Evolutionary conservation across 2,329 filamentous ascomycete genomes (phyloP).

Genomic region (Lachnellula suecica): DNA sequence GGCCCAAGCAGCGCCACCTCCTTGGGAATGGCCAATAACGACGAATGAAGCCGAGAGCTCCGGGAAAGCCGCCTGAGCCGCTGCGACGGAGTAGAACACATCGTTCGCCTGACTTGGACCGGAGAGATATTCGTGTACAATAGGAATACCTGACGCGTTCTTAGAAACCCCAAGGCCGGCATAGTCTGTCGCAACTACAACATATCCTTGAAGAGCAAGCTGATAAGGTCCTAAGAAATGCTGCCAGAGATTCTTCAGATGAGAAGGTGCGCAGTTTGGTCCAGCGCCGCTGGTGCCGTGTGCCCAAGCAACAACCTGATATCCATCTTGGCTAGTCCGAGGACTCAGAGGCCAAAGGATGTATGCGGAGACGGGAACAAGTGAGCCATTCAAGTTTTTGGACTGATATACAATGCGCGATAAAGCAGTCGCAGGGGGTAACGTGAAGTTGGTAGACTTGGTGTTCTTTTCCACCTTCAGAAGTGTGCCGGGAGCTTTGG

Average conservation of each 20-base stretch:
- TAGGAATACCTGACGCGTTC: slow-evolving; percentile 33
- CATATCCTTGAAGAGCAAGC: slow-evolving; percentile 42
- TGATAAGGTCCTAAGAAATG: slow-evolving; percentile 39
- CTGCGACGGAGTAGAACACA: slow-evolving; percentile 40
- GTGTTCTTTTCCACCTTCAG: not conserved
- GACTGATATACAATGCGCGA: slow-evolving; percentile 4
- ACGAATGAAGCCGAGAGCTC: slow-evolving; percentile 39
- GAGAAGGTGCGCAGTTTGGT: slow-evolving; percentile 39
- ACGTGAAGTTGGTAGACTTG: not conserved
- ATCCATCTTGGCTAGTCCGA: not conserved
- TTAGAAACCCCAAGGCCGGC: slow-evolving; percentile 42
- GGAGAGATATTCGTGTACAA: slow-evolving; percentile 42
- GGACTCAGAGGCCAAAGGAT: slow-evolving; percentile 3
- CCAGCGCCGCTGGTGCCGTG: slow-evolving; percentile 45
- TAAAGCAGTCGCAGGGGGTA: slow-evolving; percentile 1
- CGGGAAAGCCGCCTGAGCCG: slow-evolving; percentile 42
- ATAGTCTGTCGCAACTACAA: slow-evolving; percentile 45
- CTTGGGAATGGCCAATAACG: slow-evolving; percentile 46
- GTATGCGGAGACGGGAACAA: not conserved
- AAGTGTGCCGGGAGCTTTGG: not conserved
- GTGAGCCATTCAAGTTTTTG: not conserved
- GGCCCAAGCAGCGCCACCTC: slow-evolving; percentile 44
- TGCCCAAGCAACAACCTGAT: slow-evolving; percentile 9
- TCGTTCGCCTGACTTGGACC: slow-evolving; percentile 41
- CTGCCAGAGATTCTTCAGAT: slow-evolving; percentile 41